Base-by-base conservation (phyloP, 805 yeast genomes). In the Peterozyma toletana region DNA sequence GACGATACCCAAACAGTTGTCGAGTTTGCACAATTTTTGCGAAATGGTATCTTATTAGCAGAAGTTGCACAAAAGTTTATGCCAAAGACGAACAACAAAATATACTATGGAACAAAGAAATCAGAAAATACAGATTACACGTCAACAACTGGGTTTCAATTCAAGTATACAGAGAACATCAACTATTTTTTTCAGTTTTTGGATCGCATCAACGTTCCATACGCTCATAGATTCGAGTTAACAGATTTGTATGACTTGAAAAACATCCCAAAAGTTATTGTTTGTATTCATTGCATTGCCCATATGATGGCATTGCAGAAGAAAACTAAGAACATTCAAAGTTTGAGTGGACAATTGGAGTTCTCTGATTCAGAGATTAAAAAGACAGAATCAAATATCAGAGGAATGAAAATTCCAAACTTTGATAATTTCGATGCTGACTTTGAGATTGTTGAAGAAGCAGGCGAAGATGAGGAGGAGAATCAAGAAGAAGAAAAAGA, bases 191-290 rank as follows among this genome's bases (percentile, higher is more conserved):
- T 91, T 58, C 68, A 73, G 16, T 75, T 91, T 44, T 67, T 88
- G 30, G 82, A 77, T 44, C 75, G 68, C 46, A 71, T 88, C 48
- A 80, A 77, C 27, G 79, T 93, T 51, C 99, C 98, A 0, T 90
- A 86, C 45, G 71, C 89, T 43, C 93, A 90, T 60, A 75, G 85
- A 40, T 93, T 93, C 58, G 99, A 91, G 59, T 74, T 90, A 46
- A 89, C 96, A 3, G 99, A 93, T 62, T 70, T 93, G 33, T 93
- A 89, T 63, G 97, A 93, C 57, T 83, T 83, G 56, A 90, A 88
- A 55, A 86, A 91, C 57, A 76, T 90, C 16, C 98, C 98, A 13
- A 90, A 87, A 57, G 98, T 93, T 21, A 84, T 93, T 58, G 89
- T 88, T 62, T 90, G 97, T 53, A 63, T 93, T 33, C 96, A 91